Percentiles rank a stretch among this genome's conserved stretches.
Evolutionary conservation across 2,329 filamentous ascomycete species (phyloP).

Genomic region (Cylindrodendrum hubeiense): DNA sequence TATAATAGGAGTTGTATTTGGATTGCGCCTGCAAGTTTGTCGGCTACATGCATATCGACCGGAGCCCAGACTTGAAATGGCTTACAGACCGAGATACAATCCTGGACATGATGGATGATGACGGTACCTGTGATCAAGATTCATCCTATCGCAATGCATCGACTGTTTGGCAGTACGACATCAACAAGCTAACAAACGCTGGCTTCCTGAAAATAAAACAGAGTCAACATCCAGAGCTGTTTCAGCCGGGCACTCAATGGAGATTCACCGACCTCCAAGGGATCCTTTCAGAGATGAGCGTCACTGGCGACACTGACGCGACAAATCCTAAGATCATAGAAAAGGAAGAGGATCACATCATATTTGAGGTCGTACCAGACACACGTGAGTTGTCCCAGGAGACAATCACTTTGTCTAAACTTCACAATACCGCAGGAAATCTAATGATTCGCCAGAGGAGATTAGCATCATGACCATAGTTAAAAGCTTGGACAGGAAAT

Average conservation of each 20-base stretch:
- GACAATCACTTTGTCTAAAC: no score
- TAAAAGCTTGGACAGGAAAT: neutral
- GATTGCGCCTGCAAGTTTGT: neutral
- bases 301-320: neutral
- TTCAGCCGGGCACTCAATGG: conserved; percentile 2
- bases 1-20: conserved; percentile 1
- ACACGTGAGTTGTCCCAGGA: neutral
- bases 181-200: neutral
- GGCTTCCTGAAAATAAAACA: neutral
- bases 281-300: neutral
- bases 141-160: neutral
- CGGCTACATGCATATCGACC: neutral
- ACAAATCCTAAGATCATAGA: neutral
- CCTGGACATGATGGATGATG: neutral
- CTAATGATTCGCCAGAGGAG: neutral
- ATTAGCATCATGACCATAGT: neutral
- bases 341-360: neutral
- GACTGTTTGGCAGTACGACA: conserved; percentile 2
- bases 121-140: neutral
- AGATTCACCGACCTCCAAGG: conserved; percentile 8
- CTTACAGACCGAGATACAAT: neutral
- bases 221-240: neutral
- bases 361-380: neutral
- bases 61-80: neutral
- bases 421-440: neutral